Conservation (phyloP, 1,284 basidiomycete species). For the Papiliotrema laurentii region DNA sequence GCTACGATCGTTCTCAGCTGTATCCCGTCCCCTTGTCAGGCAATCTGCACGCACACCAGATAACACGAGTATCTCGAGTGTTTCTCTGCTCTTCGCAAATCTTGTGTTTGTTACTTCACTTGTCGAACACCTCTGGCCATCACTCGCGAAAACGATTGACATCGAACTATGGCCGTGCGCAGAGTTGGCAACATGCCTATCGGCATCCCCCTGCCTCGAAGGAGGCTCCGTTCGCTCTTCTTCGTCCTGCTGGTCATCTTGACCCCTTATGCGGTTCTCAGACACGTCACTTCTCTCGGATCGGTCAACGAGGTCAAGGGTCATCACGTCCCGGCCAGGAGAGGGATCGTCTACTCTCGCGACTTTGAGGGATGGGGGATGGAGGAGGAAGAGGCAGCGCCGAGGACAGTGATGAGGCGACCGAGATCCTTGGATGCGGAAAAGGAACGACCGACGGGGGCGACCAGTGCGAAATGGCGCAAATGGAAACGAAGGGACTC, state of each 20-base stretch:
- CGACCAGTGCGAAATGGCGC: neutral
- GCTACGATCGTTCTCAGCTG: too few species aligned
- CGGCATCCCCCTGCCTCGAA: constrained; percentile 20
- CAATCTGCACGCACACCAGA: too few species aligned
- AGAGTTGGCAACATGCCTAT: neutral
- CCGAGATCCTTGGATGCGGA: too few species aligned
- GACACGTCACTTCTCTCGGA: neutral
- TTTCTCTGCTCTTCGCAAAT: too few species aligned
- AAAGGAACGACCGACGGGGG: too few species aligned
- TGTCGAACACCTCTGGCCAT: neutral
- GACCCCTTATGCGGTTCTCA: constrained; percentile 10
- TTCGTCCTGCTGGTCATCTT: constrained; percentile 17
- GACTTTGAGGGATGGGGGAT: neutral
- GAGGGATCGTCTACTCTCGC: neutral
- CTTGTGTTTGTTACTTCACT: too few species aligned
- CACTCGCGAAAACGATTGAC: neutral
- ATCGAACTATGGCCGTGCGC: neutral
- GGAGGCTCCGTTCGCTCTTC: constrained; percentile 19
- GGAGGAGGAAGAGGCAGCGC: neutral
- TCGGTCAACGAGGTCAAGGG: neutral
- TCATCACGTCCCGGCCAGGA: neutral
- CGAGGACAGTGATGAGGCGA: neutral
- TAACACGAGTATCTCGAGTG: too few species aligned
- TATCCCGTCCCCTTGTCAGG: too few species aligned
- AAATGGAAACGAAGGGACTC: neutral